Base-by-base conservation (phyloP, 306 rosid species). In the Dryas alaskensis region DNA sequence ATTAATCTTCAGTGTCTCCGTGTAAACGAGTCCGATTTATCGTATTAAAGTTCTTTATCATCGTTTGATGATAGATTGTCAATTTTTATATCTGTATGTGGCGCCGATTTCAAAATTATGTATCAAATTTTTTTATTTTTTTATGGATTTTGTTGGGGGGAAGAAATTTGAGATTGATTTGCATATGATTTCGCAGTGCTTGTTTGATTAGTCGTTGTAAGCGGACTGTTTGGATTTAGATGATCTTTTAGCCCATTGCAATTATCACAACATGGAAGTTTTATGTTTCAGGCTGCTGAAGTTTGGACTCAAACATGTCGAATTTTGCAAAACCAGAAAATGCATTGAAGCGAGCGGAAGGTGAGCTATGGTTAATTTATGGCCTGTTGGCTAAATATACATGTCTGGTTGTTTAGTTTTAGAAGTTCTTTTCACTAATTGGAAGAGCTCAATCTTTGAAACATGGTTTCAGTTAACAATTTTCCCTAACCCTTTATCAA, bases 331-430 rank as follows among this genome's bases (percentile, higher is more conserved):
- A 87, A 60, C 91, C 91, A 48, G 91, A 87, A 57, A 87, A 87
- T 62, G 91, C 91, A 61, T 60, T 87, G 78, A 87, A 87, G 79
- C 84, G 91, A 60, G 91, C 89, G 7, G 89, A 87, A 84, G 91
- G 91, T 84, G 61, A 60, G 68, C 43, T 37, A 13, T 22, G 8
- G 48, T 57, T 62, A 45, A 48, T 66, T 66, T 51, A 49, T 31
- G 22, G 7, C n/a, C 13, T 69, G 4, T 52, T 37, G 54, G 59
- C 75, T 50, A 25, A 0, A 44, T 50, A 10, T 10, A 9, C 3
- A 40, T 10, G 11, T 14, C 42, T 43, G 31, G 10, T 37, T n/a
- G 19, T 57, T 47, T 8, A 25, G 9, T 27, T 51, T 1, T 17
- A 1, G 16, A 48, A 3, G 4, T 61, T 49, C 22, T 45, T 48